A percentile compares a stretch with the other conserved stretches of the same genome.
These are phyloP conservation scores for Annulohypoxylon maeteangense DNA, from an alignment of 495 filamentous ascomycete genomes.

Conservation along the genomic window DNA sequence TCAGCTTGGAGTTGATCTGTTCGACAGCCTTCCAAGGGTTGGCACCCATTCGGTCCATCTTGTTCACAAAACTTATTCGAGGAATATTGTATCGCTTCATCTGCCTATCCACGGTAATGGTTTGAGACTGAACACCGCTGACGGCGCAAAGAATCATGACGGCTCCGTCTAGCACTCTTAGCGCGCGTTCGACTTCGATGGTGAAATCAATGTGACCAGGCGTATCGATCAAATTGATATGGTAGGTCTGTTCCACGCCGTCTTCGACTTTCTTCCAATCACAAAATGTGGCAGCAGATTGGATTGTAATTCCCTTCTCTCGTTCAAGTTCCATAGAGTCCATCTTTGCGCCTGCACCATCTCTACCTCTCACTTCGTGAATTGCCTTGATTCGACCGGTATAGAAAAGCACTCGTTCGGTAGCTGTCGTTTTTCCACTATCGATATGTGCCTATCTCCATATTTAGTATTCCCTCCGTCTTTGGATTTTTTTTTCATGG, in stretches of 20 bases:
- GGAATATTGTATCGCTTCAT: constrained; percentile 99
- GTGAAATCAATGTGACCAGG: constrained; percentile 99
- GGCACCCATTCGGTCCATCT: constrained; percentile 99
- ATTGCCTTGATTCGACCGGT: constrained; percentile 96
- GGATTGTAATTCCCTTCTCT: constrained; percentile 98
- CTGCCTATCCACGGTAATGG: constrained; percentile 97
- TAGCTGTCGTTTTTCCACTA: constrained; percentile 97
- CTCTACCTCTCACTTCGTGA: constrained; percentile 96
- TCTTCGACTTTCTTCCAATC: constrained; percentile 89
- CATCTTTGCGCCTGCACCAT: constrained; percentile 98
- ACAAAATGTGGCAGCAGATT: constrained; percentile 97
- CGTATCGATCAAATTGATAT: constrained; percentile 98
- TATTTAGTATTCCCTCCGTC: constrained; percentile 39
- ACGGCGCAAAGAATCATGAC: constrained; percentile 99
- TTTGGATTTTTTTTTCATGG: neutral
- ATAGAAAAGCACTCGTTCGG: constrained; percentile 98
- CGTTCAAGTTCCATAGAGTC: constrained; percentile 99
- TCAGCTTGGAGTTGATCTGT: constrained; percentile 95
- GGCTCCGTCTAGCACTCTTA: constrained; percentile 95
- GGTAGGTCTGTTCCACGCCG: constrained; percentile 87
- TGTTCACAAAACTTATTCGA: constrained; percentile 95
- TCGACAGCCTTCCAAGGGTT: constrained; percentile 98
- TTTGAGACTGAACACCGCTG: constrained; percentile 96
- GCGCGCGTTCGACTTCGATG: constrained; percentile 96
- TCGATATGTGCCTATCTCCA: constrained; percentile 89